Conservation (phyloP, 306 rosid genomes). For the Phaseolus lunatus region DNA sequence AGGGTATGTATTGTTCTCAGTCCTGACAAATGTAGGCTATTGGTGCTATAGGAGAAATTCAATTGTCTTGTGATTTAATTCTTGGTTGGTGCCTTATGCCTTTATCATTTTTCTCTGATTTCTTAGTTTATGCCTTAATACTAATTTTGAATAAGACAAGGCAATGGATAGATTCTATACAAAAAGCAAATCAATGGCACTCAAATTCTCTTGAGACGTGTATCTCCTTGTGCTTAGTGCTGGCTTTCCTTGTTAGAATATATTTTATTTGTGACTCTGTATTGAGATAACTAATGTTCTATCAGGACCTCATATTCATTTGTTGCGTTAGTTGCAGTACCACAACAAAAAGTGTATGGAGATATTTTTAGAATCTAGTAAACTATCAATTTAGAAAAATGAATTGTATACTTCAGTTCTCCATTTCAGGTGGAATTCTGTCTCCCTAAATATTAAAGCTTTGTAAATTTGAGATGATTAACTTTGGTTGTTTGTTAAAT, state of each 20-base stretch:
- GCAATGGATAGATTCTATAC: not conserved
- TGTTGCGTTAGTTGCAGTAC: not conserved
- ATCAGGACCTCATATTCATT: not conserved
- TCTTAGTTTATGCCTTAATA: conserved; percentile 23
- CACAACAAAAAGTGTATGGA: conserved; percentile 22
- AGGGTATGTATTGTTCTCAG: conserved; percentile 18
- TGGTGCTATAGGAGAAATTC: conserved; percentile 1
- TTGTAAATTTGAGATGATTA: conserved; percentile 28
- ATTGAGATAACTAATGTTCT: conserved; percentile 11
- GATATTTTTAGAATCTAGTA: conserved; percentile 3
- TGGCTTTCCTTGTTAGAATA: conserved; percentile 26
- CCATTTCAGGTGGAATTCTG: conserved; percentile 29
- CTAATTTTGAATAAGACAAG: conserved; percentile 23
- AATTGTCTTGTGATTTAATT: conserved; percentile 18
- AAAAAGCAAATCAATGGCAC: not conserved
- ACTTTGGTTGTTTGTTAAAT: conserved; percentile 32
- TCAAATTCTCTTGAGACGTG: conserved; percentile 3
- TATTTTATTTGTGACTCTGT: conserved; percentile 13
- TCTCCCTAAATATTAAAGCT: conserved; percentile 37
- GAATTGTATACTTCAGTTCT: conserved; percentile 26
- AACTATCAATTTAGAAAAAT: conserved; percentile 33
- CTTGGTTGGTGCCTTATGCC: not conserved
- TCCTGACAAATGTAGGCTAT: conserved; percentile 10
- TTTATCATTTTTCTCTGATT: conserved; percentile 14
- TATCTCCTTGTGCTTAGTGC: conserved; percentile 1